These are phyloP conservation scores for Neolentinus lepideus DNA, from an alignment of 1,284 basidiomycete genomes.

Conservation along the genomic window DNA sequence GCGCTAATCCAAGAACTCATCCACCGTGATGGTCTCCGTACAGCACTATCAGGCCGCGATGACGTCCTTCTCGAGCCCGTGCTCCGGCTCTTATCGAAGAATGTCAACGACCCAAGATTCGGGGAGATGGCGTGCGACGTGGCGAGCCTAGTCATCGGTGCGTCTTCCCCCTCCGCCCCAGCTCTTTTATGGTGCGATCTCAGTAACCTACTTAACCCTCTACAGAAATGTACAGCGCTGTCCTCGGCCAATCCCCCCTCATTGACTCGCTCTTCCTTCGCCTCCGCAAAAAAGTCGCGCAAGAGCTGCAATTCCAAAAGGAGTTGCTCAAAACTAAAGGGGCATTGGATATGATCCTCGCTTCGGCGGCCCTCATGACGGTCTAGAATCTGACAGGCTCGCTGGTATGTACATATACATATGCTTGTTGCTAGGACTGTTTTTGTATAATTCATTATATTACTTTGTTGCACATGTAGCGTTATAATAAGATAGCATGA, in stretches of 20 bases:
- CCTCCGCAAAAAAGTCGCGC: conserved; percentile 76
- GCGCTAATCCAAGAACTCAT: conserved; percentile 92
- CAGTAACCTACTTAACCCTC: background rate
- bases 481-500: background rate
- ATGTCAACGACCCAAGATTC: conserved; percentile 88
- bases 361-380: conserved; percentile 46
- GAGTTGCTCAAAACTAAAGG: conserved; percentile 83
- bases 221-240: conserved; percentile 85
- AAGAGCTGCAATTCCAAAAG: conserved; percentile 88
- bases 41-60: conserved; percentile 86
- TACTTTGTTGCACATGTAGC: conserved; percentile 4
- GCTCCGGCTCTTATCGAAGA: conserved; percentile 76
- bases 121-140: conserved; percentile 86
- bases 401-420: background rate
- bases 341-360: conserved; percentile 89
- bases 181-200: conserved; percentile 3
- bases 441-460: background rate
- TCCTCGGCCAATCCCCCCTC: conserved; percentile 89
- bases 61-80: conserved; percentile 93
- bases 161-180: conserved; percentile 20
- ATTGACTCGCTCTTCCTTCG: conserved; percentile 86
- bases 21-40: conserved; percentile 84
- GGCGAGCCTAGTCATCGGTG: conserved; percentile 79
- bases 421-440: background rate
- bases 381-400: too few relatives aligned